Evolutionary conservation across 371 early-diverging fungal genomes (phyloP).

Genomic region (Globomyces sp.): DNA sequence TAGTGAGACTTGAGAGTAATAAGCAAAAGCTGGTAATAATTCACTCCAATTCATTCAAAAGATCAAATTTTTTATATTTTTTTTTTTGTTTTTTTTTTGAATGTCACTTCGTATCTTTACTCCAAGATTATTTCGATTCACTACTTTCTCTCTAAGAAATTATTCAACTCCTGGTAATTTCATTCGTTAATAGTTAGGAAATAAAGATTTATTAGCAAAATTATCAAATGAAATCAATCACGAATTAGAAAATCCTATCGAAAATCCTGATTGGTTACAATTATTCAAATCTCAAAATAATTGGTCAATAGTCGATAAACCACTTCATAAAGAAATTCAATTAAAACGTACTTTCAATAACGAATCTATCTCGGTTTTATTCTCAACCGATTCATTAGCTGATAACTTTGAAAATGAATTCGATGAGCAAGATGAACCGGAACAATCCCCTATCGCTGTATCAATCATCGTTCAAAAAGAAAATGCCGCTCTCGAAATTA

Average conservation of each 20-base stretch:
- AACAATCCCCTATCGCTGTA: slow-evolving; percentile 72
- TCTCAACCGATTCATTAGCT: slow-evolving; percentile 81
- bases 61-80: no score
- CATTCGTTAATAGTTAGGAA: no score
- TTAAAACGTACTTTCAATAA: slow-evolving; percentile 84
- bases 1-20: no score
- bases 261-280: slow-evolving; percentile 64
- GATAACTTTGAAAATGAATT: slow-evolving; percentile 56
- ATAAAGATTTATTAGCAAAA: no score
- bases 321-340: slow-evolving; percentile 76
- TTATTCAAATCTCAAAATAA: slow-evolving; percentile 71
- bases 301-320: slow-evolving; percentile 75
- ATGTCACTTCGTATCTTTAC: no score
- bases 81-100: no score
- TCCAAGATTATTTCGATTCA: no score
- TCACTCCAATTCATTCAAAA: no score
- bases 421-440: slow-evolving; percentile 26
- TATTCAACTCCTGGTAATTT: no score
- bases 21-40: no score
- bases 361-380: slow-evolving; percentile 85
- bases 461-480: slow-evolving; percentile 69
- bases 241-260: slow-evolving; percentile 64
- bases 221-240: slow-evolving; percentile 70
- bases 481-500: slow-evolving; percentile 66
- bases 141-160: no score